Percentiles rank a stretch among this genome's conserved stretches.
Evolutionary conservation across 2,329 filamentous ascomycete species (phyloP).

Genomic region (Dactylellina cionopaga): DNA sequence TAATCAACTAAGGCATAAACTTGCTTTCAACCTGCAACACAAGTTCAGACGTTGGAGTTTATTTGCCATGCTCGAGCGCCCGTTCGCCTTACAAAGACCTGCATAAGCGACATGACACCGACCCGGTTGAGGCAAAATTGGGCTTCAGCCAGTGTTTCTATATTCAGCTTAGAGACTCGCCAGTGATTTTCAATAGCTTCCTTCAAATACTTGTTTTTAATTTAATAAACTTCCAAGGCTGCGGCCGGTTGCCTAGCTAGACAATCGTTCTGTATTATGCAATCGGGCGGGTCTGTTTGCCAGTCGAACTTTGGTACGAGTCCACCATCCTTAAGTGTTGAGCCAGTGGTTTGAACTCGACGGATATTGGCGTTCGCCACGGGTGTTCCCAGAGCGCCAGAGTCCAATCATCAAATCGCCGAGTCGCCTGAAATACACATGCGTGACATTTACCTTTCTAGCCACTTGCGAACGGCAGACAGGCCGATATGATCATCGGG

Average conservation of each 20-base stretch:
- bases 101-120: conserved; percentile 48
- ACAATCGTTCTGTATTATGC: too few species aligned
- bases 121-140: conserved; percentile 14
- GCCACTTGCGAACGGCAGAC: neutral
- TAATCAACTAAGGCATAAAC: conserved; percentile 8
- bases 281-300: too few species aligned
- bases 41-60: conserved; percentile 52
- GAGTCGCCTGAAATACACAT: neutral
- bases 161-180: neutral
- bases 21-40: conserved; percentile 41
- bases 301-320: neutral
- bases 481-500: conserved; percentile 1
- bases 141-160: conserved; percentile 1
- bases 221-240: too few species aligned
- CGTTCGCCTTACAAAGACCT: conserved; percentile 32
- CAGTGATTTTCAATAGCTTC: neutral
- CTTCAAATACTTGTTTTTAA: too few species aligned
- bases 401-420: neutral
- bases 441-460: neutral
- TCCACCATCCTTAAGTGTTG: neutral
- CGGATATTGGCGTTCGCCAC: too few species aligned
- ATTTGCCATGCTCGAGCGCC: neutral
- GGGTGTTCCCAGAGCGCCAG: too few species aligned
- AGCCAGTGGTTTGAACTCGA: neutral
- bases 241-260: too few species aligned